phyloP scores from a whole-genome alignment of 2,329 filamentous ascomycete species.

The Verticillium dahliae region DNA sequence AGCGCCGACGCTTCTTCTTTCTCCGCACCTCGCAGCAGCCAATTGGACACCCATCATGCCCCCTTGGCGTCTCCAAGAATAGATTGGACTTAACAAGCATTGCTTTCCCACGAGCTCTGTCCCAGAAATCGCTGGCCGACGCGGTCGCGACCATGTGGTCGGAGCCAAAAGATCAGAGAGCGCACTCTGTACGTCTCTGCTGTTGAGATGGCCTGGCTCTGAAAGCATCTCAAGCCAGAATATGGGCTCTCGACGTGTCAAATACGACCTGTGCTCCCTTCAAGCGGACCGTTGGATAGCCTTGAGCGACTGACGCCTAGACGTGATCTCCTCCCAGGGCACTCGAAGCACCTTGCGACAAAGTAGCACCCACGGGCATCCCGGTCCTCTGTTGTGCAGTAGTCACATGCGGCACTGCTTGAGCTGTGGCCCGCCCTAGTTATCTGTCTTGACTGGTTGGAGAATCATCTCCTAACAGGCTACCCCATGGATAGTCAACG shows the following conservation, averaged over 20 bases:
- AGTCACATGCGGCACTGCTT: neutral
- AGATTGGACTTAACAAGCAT: conserved; percentile 7
- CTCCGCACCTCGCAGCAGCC: conserved; percentile 9
- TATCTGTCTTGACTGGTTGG: neutral
- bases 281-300: too few species aligned
- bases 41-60: conserved; percentile 10
- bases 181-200: too few species aligned
- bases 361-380: neutral
- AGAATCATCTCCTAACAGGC: neutral
- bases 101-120: neutral
- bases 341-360: neutral
- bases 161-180: too few species aligned
- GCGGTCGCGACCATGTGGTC: neutral
- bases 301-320: too few species aligned
- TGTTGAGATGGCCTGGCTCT: neutral
- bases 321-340: neutral
- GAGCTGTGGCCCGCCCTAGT: neutral
- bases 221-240: neutral
- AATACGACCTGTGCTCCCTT: too few species aligned
- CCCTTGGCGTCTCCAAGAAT: conserved; percentile 13
- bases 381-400: neutral
- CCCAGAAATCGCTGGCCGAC: neutral
- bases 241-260: too few species aligned
- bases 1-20: conserved; percentile 13
- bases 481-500: neutral